Evolutionary conservation across 441 rosid genomes (phyloP).

Genomic region (Adansonia madagascariensis): DNA sequence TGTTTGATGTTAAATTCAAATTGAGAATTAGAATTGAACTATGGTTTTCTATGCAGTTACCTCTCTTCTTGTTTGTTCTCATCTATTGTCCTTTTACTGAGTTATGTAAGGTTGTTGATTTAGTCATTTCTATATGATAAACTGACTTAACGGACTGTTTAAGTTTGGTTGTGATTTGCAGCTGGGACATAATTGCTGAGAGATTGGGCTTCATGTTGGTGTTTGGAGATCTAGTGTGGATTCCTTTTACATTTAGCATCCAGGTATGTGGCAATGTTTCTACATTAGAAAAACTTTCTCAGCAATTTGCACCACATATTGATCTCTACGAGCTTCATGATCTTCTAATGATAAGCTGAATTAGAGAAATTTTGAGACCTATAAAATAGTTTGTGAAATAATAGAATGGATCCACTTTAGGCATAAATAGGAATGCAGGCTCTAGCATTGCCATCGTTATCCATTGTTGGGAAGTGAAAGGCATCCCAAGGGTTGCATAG

Average conservation of each 20-base stretch:
- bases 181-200: conserved; percentile 98
- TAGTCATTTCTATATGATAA: not conserved
- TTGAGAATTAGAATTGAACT: not conserved
- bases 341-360: not conserved
- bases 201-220: conserved; percentile 95
- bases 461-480: not conserved
- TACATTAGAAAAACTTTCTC: not conserved
- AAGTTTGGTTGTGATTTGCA: conserved; percentile 32
- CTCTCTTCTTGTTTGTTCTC: not conserved
- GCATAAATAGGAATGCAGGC: not conserved
- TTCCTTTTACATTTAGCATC: conserved; percentile 94
- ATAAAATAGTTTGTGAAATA: not conserved
- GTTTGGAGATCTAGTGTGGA: conserved; percentile 92
- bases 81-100: not conserved
- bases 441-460: conserved; percentile 2
- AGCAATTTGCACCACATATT: not conserved
- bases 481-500: not conserved
- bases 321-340: conserved; percentile 11
- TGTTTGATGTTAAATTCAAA: not conserved
- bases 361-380: not conserved
- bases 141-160: not conserved
- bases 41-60: not conserved
- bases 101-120: conserved; percentile 13
- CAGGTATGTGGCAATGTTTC: conserved; percentile 57
- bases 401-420: conserved; percentile 9